phyloP scores from a whole-genome alignment of 805 yeast genomes.

The Candida morakotiae region DNA sequence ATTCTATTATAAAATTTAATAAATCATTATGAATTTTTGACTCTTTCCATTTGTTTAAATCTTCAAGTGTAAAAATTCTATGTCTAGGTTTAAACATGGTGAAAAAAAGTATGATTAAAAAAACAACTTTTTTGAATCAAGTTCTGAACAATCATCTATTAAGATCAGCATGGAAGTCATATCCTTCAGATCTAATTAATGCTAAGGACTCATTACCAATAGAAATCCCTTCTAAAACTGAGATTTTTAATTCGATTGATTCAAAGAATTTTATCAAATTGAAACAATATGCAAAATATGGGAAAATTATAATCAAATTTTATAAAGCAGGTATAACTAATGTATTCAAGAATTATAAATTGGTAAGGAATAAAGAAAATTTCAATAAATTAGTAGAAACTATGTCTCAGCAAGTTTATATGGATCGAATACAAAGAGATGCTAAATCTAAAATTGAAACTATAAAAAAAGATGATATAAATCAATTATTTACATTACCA shows the following conservation, averaged over 20 bases:
- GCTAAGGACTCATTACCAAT: constrained; percentile 29
- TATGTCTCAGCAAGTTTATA: constrained; percentile 32
- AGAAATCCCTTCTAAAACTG: constrained; percentile 20
- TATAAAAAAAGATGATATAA: background rate
- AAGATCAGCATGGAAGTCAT: constrained; percentile 13
- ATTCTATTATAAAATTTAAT: constrained; percentile 47
- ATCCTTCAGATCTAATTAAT: constrained; percentile 16
- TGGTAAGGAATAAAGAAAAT: constrained; percentile 14
- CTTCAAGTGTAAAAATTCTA: constrained; percentile 53
- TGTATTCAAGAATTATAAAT: constrained; percentile 44
- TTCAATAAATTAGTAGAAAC: constrained; percentile 32
- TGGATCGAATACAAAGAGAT: constrained; percentile 23
- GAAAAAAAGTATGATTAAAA: background rate
- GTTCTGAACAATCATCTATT: constrained; percentile 13
- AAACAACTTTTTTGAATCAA: constrained; percentile 5
- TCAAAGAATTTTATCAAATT: constrained; percentile 11
- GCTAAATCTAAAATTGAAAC: constrained; percentile 4
- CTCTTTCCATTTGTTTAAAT: constrained; percentile 55
- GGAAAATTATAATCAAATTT: constrained; percentile 44
- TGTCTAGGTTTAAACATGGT: constrained; percentile 11
- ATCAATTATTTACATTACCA: constrained; percentile 32
- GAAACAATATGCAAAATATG: constrained; percentile 42
- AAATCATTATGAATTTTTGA: constrained; percentile 50
- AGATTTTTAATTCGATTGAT: constrained; percentile 22
- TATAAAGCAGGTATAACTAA: constrained; percentile 56